Evolutionary conservation across 2,329 filamentous ascomycete genomes (phyloP).

Genomic region (Didymella exigua): DNA sequence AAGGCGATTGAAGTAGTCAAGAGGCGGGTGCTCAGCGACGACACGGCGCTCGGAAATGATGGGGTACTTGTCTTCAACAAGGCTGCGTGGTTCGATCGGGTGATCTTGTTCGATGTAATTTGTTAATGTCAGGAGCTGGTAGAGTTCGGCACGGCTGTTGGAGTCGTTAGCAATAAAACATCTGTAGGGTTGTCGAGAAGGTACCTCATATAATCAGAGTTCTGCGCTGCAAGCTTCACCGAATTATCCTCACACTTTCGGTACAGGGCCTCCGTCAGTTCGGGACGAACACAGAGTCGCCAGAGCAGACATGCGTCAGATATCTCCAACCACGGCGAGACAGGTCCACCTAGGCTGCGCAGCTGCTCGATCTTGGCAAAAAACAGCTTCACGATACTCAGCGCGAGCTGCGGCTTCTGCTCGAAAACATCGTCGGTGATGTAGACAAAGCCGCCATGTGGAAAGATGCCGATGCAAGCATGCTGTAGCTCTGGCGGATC

Average conservation of each 20-base stretch:
- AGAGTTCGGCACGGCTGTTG: constrained; percentile 31
- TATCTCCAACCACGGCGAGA: constrained; percentile 23
- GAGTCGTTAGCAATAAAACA: constrained; percentile 1
- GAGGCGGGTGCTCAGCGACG: constrained; percentile 23
- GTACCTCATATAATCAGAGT: constrained; percentile 27
- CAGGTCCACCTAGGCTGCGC: constrained; percentile 18
- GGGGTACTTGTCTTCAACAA: constrained; percentile 32
- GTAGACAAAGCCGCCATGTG: constrained; percentile 48
- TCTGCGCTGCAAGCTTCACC: constrained; percentile 22
- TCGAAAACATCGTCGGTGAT: constrained; percentile 53
- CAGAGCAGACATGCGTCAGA: constrained; percentile 35
- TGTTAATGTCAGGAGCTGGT: constrained; percentile 27
- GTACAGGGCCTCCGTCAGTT: constrained; percentile 36
- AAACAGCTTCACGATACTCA: constrained; percentile 46
- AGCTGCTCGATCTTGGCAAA: constrained; percentile 35
- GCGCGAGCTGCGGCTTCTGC: constrained; percentile 45
- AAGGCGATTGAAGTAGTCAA: constrained; percentile 35
- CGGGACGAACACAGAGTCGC: constrained; percentile 42
- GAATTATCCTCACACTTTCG: constrained; percentile 27
- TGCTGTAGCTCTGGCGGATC: constrained; percentile 22
- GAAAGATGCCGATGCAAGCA: constrained; percentile 45
- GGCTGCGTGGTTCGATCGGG: constrained; percentile 10
- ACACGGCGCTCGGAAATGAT: constrained; percentile 37
- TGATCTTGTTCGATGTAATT: constrained; percentile 38
- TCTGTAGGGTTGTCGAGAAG: neutral